Evolutionary conservation across 768 basidiomycete genomes (phyloP).

Genomic region (Podaxis rugospora): DNA sequence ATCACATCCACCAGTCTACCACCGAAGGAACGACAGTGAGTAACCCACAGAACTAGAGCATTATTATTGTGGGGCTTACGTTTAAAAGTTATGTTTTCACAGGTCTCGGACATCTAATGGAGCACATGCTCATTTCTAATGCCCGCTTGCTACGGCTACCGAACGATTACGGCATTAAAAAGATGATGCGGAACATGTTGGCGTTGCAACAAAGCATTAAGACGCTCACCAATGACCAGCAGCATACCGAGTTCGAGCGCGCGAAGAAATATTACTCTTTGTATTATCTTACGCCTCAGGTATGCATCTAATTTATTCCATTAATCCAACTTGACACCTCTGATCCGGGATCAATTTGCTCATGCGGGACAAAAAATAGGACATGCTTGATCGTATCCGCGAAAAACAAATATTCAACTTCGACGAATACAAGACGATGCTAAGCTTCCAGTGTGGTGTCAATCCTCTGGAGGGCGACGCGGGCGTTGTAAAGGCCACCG

Average conservation of each 20-base stretch:
- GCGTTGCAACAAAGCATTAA: constrained; percentile 91
- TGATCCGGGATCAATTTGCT: neutral
- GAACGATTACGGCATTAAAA: constrained; percentile 76
- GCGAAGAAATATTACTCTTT: constrained; percentile 80
- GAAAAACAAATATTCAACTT: constrained; percentile 67
- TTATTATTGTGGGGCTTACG: neutral
- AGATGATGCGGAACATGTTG: constrained; percentile 84
- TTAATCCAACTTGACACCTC: neutral
- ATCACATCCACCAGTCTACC: constrained; percentile 59
- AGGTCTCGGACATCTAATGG: constrained; percentile 82
- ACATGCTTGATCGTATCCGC: constrained; percentile 72
- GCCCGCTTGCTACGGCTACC: constrained; percentile 66
- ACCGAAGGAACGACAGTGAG: constrained; percentile 63
- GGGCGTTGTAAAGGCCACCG: constrained; percentile 45
- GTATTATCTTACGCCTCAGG: constrained; percentile 71
- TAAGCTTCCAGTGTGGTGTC: constrained; percentile 85
- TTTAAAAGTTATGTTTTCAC: constrained; percentile 82
- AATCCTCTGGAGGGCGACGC: constrained; percentile 54
- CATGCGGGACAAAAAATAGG: constrained; percentile 34
- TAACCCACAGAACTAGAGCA: constrained; percentile 6
- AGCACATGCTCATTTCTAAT: constrained; percentile 73
- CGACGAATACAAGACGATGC: constrained; percentile 90
- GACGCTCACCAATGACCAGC: constrained; percentile 57
- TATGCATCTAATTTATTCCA: constrained; percentile 27
- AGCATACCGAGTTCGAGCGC: constrained; percentile 66